A percentile compares a stretch with the other conserved stretches of the same genome.
Conservation (phyloP, 306 rosid species). For the Senna tora region DNA sequence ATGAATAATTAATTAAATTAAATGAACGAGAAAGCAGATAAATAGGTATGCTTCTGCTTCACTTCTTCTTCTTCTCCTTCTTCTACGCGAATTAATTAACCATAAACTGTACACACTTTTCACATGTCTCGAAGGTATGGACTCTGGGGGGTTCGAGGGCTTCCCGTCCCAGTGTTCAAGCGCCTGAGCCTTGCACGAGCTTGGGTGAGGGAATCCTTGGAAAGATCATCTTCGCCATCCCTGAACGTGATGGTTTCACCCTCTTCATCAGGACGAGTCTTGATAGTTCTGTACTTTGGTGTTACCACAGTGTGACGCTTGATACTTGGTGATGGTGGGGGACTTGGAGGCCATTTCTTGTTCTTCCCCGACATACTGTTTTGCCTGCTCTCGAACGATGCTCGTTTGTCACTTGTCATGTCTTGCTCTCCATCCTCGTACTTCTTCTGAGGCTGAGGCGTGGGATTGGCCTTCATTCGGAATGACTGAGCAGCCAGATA, state of each 20-base stretch:
- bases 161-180: constrained; percentile 40
- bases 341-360: constrained; percentile 49
- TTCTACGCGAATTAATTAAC: not conserved
- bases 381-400: constrained; percentile 45
- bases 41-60: not conserved
- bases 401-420: not conserved
- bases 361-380: constrained; percentile 37
- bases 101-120: constrained; percentile 17
- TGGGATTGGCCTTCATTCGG: constrained; percentile 28
- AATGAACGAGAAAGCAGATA: constrained; percentile 11
- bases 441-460: not conserved
- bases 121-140: constrained; percentile 19
- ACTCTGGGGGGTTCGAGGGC: constrained; percentile 32
- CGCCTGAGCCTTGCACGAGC: constrained; percentile 49
- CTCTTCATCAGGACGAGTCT: constrained; percentile 14
- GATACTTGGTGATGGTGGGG: constrained; percentile 46
- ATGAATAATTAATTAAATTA: not conserved
- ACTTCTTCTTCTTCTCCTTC: too few relatives aligned
- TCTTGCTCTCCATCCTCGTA: too few relatives aligned
- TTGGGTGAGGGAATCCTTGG: constrained; percentile 32
- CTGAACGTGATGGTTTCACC: not conserved
- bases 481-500: constrained; percentile 62
- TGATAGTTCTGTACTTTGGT: constrained; percentile 8
- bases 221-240: not conserved
- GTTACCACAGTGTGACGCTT: constrained; percentile 21